Evolutionary conservation across 78 protist genomes (phyloP).

Genomic region (Trichosphaerium sp.): DNA sequence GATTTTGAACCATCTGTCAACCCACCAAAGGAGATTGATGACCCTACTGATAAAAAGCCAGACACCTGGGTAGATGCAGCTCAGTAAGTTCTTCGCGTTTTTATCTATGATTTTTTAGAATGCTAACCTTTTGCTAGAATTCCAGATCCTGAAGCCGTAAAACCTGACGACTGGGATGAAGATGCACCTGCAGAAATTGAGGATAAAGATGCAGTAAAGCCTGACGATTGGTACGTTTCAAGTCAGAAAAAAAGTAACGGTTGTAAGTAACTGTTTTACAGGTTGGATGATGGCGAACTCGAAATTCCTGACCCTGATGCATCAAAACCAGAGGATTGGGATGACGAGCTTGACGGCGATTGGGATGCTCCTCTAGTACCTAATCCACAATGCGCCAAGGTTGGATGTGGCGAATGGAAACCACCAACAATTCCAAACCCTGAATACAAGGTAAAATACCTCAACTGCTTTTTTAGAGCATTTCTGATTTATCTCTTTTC

Average conservation of each 20-base stretch:
- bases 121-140: constrained; percentile 5
- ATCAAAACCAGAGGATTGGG: constrained; percentile 92
- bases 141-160: constrained; percentile 43
- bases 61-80: constrained; percentile 87
- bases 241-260: too few species aligned
- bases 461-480: constrained; percentile 46
- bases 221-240: constrained; percentile 95
- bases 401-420: constrained; percentile 66
- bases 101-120: too few species aligned
- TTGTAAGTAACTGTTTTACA: too few species aligned
- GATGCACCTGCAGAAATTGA: constrained; percentile 54
- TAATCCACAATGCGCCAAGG: constrained; percentile 71
- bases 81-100: too few species aligned
- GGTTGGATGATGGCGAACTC: constrained; percentile 81
- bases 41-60: constrained; percentile 78
- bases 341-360: constrained; percentile 96
- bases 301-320: constrained; percentile 72
- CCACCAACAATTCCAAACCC: constrained; percentile 81
- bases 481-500: too few species aligned
- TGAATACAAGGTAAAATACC: constrained; percentile 45
- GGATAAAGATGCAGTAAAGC: constrained; percentile 82
- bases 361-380: constrained; percentile 89
- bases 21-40: constrained; percentile 72
- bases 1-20: constrained; percentile 61
- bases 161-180: constrained; percentile 85